Conservation (phyloP, 331 rosid genomes). For the Arachis monticola region DNA sequence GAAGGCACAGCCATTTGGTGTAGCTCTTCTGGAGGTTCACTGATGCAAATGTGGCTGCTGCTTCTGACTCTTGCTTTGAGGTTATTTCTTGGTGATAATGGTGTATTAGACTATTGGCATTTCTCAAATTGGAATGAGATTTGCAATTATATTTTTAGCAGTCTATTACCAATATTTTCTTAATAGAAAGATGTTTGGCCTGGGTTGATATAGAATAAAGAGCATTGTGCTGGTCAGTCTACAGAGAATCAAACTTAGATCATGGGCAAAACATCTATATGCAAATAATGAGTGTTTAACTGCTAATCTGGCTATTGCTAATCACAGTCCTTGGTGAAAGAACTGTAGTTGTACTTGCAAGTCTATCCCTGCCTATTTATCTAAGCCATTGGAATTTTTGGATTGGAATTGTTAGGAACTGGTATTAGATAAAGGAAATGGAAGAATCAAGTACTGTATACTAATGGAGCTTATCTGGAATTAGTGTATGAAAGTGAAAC, state of each 20-base stretch:
- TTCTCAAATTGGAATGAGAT: background rate
- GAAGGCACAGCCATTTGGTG: slow-evolving; percentile 6
- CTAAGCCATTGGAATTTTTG: background rate
- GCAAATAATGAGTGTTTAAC: slow-evolving; percentile 1
- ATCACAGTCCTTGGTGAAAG: no score
- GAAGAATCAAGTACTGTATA: no score
- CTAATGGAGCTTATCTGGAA: no score
- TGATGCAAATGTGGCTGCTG: slow-evolving; percentile 1
- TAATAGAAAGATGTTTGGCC: background rate
- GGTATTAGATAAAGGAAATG: no score
- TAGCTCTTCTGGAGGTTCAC: background rate
- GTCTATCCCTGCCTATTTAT: background rate
- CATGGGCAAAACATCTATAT: background rate
- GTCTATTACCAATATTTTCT: background rate
- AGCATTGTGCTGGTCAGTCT: background rate
- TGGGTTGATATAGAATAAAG: background rate
- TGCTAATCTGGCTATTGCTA: background rate
- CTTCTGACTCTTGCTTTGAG: background rate
- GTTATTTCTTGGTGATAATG: background rate
- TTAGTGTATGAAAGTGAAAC: no score
- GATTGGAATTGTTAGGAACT: background rate
- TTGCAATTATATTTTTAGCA: background rate
- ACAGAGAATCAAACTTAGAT: background rate
- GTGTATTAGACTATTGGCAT: background rate
- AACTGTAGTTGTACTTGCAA: background rate